These are phyloP conservation scores for Plectranthus barbatus DNA, from an alignment of 257 asterid species.

Conservation along the genomic window DNA sequence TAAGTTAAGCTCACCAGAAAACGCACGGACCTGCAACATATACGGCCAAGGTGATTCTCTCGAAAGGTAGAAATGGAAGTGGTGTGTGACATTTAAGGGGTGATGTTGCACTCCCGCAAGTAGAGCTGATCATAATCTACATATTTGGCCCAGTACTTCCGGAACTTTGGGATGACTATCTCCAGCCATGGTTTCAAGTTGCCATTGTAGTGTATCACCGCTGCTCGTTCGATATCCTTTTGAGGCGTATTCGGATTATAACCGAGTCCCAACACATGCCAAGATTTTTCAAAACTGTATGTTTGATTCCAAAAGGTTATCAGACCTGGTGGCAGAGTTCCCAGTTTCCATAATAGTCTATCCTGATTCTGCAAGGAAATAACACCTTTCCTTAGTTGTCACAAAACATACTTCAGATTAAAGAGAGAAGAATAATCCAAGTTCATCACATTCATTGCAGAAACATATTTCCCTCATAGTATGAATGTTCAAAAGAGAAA, in stretches of 20 bases:
- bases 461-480: background rate
- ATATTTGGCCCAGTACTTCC: conserved; percentile 39
- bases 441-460: background rate
- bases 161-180: conserved; percentile 47
- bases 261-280: conserved; percentile 66
- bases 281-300: conserved; percentile 36
- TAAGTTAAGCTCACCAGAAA: background rate
- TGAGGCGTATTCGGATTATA: conserved; percentile 37
- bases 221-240: conserved; percentile 53
- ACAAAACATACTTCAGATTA: background rate
- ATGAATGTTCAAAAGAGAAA: background rate
- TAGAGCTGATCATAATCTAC: conserved; percentile 40
- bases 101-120: conserved; percentile 55
- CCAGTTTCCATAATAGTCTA: conserved; percentile 50
- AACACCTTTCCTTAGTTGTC: background rate
- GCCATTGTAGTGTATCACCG: conserved; percentile 58
- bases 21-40: conserved; percentile 13
- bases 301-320: conserved; percentile 58
- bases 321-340: conserved; percentile 57
- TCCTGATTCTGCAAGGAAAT: conserved; percentile 34
- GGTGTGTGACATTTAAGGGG: conserved; percentile 18
- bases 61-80: background rate
- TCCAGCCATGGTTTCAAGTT: conserved; percentile 71
- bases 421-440: background rate
- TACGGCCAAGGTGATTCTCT: background rate